Evolutionary conservation across 768 basidiomycete species (phyloP).

Genomic region (Tricholoma sp.): DNA sequence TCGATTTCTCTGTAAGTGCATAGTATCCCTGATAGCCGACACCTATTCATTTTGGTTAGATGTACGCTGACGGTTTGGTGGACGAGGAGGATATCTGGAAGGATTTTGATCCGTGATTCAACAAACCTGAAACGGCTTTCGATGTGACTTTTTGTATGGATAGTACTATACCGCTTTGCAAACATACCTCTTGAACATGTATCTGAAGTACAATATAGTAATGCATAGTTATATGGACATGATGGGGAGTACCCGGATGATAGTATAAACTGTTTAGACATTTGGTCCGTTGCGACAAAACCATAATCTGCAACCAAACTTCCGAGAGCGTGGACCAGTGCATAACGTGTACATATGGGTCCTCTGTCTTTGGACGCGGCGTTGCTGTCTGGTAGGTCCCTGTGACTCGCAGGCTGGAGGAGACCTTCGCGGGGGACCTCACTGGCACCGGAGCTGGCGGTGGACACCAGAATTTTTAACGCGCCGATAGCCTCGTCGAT

Average conservation of each 20-base stretch:
- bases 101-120: slow-evolving; percentile 1
- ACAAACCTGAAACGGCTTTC: background rate
- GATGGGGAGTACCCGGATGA: background rate
- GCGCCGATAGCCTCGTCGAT: background rate
- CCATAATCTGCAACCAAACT: background rate
- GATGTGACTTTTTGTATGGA: background rate
- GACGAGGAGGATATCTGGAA: slow-evolving; percentile 10
- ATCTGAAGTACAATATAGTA: background rate
- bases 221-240: background rate
- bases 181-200: background rate
- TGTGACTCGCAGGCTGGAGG: background rate
- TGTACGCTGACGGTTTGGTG: slow-evolving; percentile 12
- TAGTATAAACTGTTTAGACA: background rate
- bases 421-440: background rate
- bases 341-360: background rate
- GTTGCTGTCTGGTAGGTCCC: background rate
- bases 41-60: slow-evolving; percentile 1
- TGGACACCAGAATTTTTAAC: background rate
- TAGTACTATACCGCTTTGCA: background rate
- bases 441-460: background rate
- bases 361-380: background rate
- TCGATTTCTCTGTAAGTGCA: slow-evolving; percentile 9
- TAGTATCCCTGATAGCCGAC: background rate
- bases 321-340: background rate
- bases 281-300: background rate